A percentile compares a stretch with the other conserved stretches of the same genome.
Conservation (phyloP, 768 basidiomycete species). For the Amylocystis lapponica region DNA sequence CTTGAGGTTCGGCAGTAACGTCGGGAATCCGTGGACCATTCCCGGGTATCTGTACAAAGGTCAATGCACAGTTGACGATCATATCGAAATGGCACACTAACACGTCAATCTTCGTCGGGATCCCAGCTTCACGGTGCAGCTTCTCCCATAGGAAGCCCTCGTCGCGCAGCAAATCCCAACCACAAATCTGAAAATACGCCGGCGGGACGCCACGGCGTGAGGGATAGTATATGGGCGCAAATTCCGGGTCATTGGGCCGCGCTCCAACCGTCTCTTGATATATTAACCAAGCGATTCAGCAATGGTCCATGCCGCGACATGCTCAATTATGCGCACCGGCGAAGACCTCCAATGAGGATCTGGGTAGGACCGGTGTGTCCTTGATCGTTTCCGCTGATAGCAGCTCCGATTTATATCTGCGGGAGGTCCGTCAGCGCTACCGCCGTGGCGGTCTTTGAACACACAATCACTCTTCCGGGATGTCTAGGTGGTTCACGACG, state of each 20-base stretch:
- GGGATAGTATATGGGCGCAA: conserved; percentile 17
- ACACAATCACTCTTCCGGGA: conserved; percentile 9
- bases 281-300: neutral
- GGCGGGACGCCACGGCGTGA: conserved; percentile 18
- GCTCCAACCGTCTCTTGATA: neutral
- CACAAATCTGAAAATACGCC: conserved; percentile 20
- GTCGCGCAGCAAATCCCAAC: conserved; percentile 23
- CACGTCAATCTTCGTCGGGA: conserved; percentile 18
- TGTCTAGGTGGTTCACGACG: conserved; percentile 8
- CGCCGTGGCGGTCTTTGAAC: neutral
- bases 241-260: conserved; percentile 3
- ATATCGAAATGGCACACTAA: conserved; percentile 1
- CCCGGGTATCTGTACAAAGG: conserved; percentile 20
- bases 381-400: conserved; percentile 17
- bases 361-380: conserved; percentile 11
- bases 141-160: conserved; percentile 23
- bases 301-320: neutral
- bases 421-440: conserved; percentile 10
- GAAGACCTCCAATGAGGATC: neutral
- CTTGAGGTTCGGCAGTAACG: conserved; percentile 7
- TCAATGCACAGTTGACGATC: neutral
- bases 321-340: neutral
- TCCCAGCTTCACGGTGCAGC: conserved; percentile 17
- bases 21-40: conserved; percentile 17
- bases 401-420: conserved; percentile 15